A percentile compares a stretch with the other conserved stretches of the same genome.
These are phyloP conservation scores for Cyberlindnera xishuangbannaensis DNA, from an alignment of 805 yeast species.

Conservation along the genomic window DNA sequence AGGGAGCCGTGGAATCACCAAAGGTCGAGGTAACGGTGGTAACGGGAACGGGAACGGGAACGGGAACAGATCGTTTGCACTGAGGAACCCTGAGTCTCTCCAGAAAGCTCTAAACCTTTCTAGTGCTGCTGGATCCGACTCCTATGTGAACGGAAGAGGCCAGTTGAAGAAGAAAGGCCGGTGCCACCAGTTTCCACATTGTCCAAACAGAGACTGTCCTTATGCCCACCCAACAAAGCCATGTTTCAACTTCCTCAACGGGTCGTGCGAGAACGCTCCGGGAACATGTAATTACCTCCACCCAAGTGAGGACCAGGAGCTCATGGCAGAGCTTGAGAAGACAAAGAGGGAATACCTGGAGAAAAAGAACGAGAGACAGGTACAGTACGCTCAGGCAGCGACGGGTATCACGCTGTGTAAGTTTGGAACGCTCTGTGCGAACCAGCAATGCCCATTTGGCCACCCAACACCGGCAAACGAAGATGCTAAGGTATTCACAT, in stretches of 20 bases:
- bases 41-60: slow-evolving; percentile 12
- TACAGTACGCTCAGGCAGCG: slow-evolving; percentile 27
- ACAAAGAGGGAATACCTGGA: slow-evolving; percentile 48
- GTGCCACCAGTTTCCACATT: slow-evolving; percentile 67
- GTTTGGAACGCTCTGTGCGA: slow-evolving; percentile 69
- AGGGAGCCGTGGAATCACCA: neutral
- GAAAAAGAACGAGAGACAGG: slow-evolving; percentile 28
- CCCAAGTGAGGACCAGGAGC: slow-evolving; percentile 76
- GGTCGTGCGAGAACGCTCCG: slow-evolving; percentile 65
- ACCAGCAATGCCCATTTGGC: slow-evolving; percentile 79
- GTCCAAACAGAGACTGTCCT: slow-evolving; percentile 61
- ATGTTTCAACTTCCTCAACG: slow-evolving; percentile 61
- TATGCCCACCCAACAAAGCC: slow-evolving; percentile 75
- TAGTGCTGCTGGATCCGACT: slow-evolving; percentile 23
- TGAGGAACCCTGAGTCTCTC: slow-evolving; percentile 28
- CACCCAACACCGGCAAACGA: slow-evolving; percentile 87
- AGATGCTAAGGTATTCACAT: slow-evolving; percentile 58
- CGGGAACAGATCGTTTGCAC: slow-evolving; percentile 19
- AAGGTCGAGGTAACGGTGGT: slow-evolving; percentile 6
- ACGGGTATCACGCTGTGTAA: slow-evolving; percentile 63
- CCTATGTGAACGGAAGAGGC: slow-evolving; percentile 26
- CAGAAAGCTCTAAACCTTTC: slow-evolving; percentile 36
- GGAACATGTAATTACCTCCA: slow-evolving; percentile 83
- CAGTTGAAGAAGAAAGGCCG: slow-evolving; percentile 53
- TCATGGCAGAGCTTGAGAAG: slow-evolving; percentile 62